Evolutionary conservation across 371 early-diverging fungal genomes (phyloP).

Genomic region (Nematocida sp.): DNA sequence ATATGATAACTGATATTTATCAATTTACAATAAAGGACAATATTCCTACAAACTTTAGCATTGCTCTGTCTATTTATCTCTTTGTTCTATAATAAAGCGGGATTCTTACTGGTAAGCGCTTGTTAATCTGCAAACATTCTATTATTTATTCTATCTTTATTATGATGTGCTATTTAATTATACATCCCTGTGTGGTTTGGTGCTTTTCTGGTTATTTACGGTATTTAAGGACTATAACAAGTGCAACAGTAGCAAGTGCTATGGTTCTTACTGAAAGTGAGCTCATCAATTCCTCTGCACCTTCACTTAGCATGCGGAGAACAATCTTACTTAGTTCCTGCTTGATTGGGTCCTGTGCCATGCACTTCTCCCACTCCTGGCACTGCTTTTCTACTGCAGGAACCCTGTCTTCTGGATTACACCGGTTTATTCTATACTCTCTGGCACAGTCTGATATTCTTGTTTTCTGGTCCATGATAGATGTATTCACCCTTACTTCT

Average conservation of each 20-base stretch:
- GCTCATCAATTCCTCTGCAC: constrained; percentile 65
- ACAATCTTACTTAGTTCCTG: constrained; percentile 67
- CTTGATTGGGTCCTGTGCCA: constrained; percentile 71
- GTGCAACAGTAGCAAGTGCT: constrained; percentile 1
- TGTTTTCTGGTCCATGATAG: constrained; percentile 38
- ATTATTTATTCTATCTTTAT: neutral
- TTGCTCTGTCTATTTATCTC: too few species aligned
- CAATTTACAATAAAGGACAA: constrained; percentile 19
- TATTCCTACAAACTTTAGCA: too few species aligned
- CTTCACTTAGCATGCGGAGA: constrained; percentile 65
- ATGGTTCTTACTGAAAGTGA: constrained; percentile 58
- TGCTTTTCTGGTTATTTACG: neutral
- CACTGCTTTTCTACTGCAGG: constrained; percentile 78
- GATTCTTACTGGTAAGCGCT: too few species aligned
- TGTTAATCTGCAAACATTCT: neutral
- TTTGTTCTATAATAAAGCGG: too few species aligned
- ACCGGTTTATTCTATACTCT: constrained; percentile 75
- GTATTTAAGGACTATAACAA: constrained; percentile 29
- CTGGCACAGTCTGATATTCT: constrained; percentile 73
- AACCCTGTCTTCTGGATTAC: constrained; percentile 74
- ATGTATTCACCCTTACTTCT: constrained; percentile 43
- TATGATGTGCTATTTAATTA: neutral
- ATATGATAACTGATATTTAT: constrained; percentile 21
- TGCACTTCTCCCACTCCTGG: constrained; percentile 76
- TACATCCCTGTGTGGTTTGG: neutral